Conservation (phyloP, 1,284 basidiomycete species). For the Irpex sp. region DNA sequence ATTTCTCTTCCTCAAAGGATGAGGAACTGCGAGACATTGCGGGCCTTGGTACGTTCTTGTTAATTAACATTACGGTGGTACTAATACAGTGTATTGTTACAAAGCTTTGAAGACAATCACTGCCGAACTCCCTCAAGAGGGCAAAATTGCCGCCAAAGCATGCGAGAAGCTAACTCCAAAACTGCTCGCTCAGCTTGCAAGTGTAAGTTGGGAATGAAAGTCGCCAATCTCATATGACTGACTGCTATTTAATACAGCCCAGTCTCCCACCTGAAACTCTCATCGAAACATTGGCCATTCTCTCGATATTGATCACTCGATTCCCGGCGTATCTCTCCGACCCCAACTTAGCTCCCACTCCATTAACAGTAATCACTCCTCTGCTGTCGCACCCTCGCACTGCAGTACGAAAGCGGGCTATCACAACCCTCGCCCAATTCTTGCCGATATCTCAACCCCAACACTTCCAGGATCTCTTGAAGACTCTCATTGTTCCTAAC, state of each 20-base stretch:
- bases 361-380: conserved; percentile 71
- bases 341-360: conserved; percentile 48
- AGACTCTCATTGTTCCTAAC: conserved; percentile 57
- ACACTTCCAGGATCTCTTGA: conserved; percentile 54
- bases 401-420: conserved; percentile 88
- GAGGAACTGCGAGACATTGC: conserved; percentile 94
- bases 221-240: background rate
- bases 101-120: conserved; percentile 93
- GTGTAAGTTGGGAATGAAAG: conserved; percentile 42
- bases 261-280: conserved; percentile 79
- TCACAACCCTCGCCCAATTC: conserved; percentile 81
- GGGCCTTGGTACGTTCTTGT: conserved; percentile 66
- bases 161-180: conserved; percentile 86
- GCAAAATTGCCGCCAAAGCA: conserved; percentile 75
- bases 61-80: background rate
- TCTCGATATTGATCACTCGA: conserved; percentile 87
- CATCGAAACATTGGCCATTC: conserved; percentile 87
- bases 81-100: conserved; percentile 7
- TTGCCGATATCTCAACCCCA: conserved; percentile 63
- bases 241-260: conserved; percentile 35
- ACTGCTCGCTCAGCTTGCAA: conserved; percentile 73
- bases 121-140: conserved; percentile 79
- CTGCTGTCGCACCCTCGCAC: conserved; percentile 75
- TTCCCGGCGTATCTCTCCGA: conserved; percentile 75
- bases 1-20: conserved; percentile 80